Conservation (phyloP, 352 stramenopile species). For the Paralagenidium karlingii region DNA sequence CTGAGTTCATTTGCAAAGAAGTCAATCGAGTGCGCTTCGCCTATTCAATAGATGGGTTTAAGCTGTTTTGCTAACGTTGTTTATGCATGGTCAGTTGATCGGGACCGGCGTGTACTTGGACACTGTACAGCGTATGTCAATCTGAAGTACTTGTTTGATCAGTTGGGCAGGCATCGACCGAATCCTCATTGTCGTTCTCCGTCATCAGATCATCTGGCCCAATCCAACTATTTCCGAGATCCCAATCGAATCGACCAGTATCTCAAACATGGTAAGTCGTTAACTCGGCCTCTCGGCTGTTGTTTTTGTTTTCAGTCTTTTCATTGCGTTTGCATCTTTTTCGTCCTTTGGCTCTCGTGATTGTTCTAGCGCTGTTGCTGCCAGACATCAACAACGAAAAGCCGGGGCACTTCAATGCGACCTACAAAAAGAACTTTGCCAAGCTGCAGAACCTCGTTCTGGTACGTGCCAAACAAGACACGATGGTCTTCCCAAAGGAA, state of each 20-base stretch:
- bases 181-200: conserved; percentile 4
- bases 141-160: background rate
- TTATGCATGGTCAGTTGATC: conserved; percentile 44
- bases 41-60: background rate
- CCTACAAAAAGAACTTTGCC: conserved; percentile 83
- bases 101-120: conserved; percentile 76
- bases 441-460: conserved; percentile 82
- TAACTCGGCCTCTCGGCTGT: too few species aligned
- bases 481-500: conserved; percentile 81
- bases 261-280: conserved; percentile 34
- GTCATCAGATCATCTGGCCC: conserved; percentile 75
- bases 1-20: conserved; percentile 74
- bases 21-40: conserved; percentile 36
- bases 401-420: conserved; percentile 32
- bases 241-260: conserved; percentile 62
- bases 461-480: conserved; percentile 82
- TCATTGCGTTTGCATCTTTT: background rate
- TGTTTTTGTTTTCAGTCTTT: too few species aligned
- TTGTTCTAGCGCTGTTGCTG: conserved; percentile 45
- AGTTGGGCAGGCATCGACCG: background rate
- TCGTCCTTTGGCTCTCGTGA: background rate
- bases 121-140: conserved; percentile 60
- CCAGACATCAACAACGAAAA: conserved; percentile 89
- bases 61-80: conserved; percentile 1
- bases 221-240: conserved; percentile 92